A percentile compares a stretch with the other conserved stretches of the same genome.
These are phyloP conservation scores for Dictyostelium capitatum DNA, from an alignment of 78 protist species.

Conservation along the genomic window DNA sequence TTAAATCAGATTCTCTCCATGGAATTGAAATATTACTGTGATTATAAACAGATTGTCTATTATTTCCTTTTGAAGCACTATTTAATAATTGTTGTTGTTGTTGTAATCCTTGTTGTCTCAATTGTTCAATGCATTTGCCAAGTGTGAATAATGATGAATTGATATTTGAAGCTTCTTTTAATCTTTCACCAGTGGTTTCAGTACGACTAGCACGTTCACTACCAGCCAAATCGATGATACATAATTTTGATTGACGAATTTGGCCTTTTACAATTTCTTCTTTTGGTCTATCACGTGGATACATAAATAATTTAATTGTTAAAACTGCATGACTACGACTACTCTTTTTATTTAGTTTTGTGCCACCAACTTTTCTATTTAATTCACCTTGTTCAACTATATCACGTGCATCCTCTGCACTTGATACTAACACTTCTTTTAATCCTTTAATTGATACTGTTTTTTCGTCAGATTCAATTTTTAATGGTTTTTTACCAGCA, in stretches of 20 bases:
- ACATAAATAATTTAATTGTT: slow-evolving; percentile 36
- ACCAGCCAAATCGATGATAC: slow-evolving; percentile 91
- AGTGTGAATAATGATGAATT: slow-evolving; percentile 84
- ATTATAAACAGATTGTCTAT: background rate
- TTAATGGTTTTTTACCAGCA: background rate
- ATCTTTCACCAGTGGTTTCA: slow-evolving; percentile 65
- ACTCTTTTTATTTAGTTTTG: slow-evolving; percentile 81
- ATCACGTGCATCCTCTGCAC: slow-evolving; percentile 72
- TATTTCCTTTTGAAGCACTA: background rate
- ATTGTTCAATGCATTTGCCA: slow-evolving; percentile 82
- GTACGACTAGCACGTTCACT: slow-evolving; percentile 83
- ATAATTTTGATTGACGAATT: slow-evolving; percentile 56
- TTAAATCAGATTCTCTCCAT: slow-evolving; percentile 90
- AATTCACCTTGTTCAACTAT: slow-evolving; percentile 78
- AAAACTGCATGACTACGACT: slow-evolving; percentile 86
- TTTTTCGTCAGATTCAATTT: slow-evolving; percentile 41
- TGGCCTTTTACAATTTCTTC: background rate
- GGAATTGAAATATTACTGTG: slow-evolving; percentile 69
- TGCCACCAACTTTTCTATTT: slow-evolving; percentile 83
- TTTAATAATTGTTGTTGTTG: slow-evolving; percentile 6
- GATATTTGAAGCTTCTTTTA: slow-evolving; percentile 85
- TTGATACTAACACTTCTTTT: slow-evolving; percentile 56
- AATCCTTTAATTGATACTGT: slow-evolving; percentile 30
- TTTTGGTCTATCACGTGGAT: slow-evolving; percentile 20
- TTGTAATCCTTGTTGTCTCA: slow-evolving; percentile 79